Evolutionary conservation across 1,139 yeast genomes (phyloP), one percentile per base, ranked within the genome.

Genomic region (Eremothecium coryli): DNA sequence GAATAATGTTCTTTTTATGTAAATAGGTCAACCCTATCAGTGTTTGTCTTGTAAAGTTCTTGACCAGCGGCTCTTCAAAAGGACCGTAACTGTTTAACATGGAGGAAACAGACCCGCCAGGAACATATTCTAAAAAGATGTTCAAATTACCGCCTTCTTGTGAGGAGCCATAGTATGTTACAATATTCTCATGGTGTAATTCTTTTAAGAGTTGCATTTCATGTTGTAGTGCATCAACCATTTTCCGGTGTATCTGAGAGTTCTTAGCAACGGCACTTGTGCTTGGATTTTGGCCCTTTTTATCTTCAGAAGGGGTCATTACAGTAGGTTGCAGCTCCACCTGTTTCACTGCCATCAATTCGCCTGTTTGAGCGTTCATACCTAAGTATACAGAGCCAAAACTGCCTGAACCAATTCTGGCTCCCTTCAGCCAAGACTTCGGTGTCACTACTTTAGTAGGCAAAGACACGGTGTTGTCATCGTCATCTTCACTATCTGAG

Each of bases 301-400:
- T 49, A 20, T 50, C 52, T 13, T 46, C 46, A 9, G 46, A 35
- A 12, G 42, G 38, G 32, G 43, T 27, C 43, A 39, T 18, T 4
- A 43, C 38, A 20, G 42, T 42, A 5, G 53, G 45, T 32, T 82
- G 79, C 14, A 86, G 57, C 28, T 80, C 80, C 0, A 90, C 95
- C 55, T 88, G 96, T 51, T 90, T 90, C 10, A 90, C 95, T 0
- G 97, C 98, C 95, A 90, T 85, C 36, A 90, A 65, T 52, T 86
- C 97, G 28, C 98, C 98, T 0, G 95, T 86, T 29, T 79, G 63
- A 1, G 95, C 82, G 53, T 86, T 85, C 79, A 90, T 77, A 1
- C 96, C 98, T 28, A 90, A 65, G 45, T 81, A 88, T 1, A 90
- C 98, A 2, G 85, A 78, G 22, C 97, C 98, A 64, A 86, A 90